phyloP scores from a whole-genome alignment of 441 rosid species.

The Bocquillonia castaneifolia region DNA sequence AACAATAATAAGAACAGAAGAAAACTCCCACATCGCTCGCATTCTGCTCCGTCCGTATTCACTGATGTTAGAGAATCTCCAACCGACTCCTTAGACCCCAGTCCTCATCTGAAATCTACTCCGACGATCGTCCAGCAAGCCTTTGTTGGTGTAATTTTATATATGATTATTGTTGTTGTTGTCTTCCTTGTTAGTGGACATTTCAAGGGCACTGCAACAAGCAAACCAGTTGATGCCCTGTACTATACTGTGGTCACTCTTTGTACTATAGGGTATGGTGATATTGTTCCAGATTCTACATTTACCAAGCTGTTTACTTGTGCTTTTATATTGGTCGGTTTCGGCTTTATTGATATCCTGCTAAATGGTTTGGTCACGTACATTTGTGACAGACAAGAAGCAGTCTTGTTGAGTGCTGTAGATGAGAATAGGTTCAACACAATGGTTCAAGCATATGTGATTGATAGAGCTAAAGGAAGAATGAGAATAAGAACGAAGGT shows the following conservation, averaged over 20 bases:
- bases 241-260: conserved; percentile 64
- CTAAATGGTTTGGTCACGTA: conserved; percentile 56
- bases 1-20: conserved; percentile 35
- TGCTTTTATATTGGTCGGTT: conserved; percentile 48
- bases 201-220: conserved; percentile 42
- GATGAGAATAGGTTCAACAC: conserved; percentile 44
- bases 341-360: conserved; percentile 58
- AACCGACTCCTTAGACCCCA: conserved; percentile 23
- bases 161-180: conserved; percentile 34
- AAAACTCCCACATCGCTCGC: conserved; percentile 36
- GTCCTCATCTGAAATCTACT: conserved; percentile 24
- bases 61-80: conserved; percentile 32
- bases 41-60: conserved; percentile 59
- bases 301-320: conserved; percentile 58
- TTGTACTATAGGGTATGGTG: conserved; percentile 69
- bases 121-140: conserved; percentile 54
- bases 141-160: conserved; percentile 40
- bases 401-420: conserved; percentile 46
- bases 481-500: conserved; percentile 66
- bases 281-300: conserved; percentile 53
- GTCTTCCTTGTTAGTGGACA: conserved; percentile 30
- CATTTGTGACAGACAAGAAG: conserved; percentile 62
- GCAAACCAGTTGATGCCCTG: conserved; percentile 49
- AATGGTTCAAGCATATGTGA: conserved; percentile 43
- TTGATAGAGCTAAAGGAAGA: conserved; percentile 56